Evolutionary conservation across 2,329 filamentous ascomycete genomes (phyloP), one percentile per base, ranked within the genome.

Genomic region (Colletotrichum destructivum): DNA sequence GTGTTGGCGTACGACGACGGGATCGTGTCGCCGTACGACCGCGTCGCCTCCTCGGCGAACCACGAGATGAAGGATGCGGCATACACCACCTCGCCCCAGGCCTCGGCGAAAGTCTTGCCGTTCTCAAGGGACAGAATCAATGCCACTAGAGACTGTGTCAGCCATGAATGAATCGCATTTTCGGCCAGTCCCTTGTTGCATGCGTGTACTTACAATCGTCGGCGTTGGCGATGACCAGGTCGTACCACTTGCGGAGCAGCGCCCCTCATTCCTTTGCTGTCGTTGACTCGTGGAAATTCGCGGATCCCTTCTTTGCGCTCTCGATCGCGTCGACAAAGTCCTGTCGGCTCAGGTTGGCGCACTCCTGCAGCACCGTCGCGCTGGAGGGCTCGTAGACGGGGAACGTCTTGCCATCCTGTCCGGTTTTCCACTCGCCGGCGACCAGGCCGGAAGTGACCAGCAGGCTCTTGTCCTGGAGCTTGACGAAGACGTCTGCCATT

Each of bases 1-100:
- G 91, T 92, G 13, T 88, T 86, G 8, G 68, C 52, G 35, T 71
- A 82, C 0, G 91, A 84, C 1, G 91, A 71, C 7, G 69, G 61
- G 38, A 61, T 65, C 8, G 60, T 89, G 87, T 11, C 91, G 18
- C 93, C 93, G 84, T 77, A 91, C 16, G 85, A 77, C 46, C 79
- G 78, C 69, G 86, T 84, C 5, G 86, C 85, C 74, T 88, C 86
- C 13, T 85, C 85, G 0, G 86, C 81, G 72, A 90, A 90, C 88
- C 88, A 91, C 80, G 86, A 87, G 2, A 84, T 83, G 75, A 90
- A 90, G 0, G 83, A 82, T 0, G 83, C 76, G 1, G 86, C 86
- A 72, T 90, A 90, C 75, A 89, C 87, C 42, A 90, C 78, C 75
- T 91, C 89, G 7, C 83, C 87, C 4, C 82, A 78, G 0, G 89